Percentiles rank a stretch among this genome's conserved stretches.
phyloP scores from a whole-genome alignment of 495 filamentous ascomycete species.

The Gamarada debralockiae region DNA sequence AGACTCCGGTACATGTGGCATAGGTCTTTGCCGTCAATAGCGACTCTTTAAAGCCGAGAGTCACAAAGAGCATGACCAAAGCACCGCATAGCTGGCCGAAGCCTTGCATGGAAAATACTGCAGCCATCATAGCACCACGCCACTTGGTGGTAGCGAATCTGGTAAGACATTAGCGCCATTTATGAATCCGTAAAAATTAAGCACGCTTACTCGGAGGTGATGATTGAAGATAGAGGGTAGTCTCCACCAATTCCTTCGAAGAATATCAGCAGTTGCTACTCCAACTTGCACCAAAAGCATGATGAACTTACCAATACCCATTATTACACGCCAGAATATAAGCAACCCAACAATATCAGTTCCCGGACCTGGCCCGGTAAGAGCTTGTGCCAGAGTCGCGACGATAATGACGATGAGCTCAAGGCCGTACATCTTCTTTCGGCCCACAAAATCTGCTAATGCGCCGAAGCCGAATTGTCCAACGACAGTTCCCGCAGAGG shows the following conservation, averaged over 20 bases:
- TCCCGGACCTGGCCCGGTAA: slow-evolving; percentile 60
- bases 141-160: slow-evolving; percentile 68
- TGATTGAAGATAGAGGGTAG: slow-evolving; percentile 81
- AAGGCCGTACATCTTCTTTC: slow-evolving; percentile 78
- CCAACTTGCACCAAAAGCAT: no score
- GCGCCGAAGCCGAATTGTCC: slow-evolving; percentile 81
- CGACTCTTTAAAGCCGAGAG: slow-evolving; percentile 67
- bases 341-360: slow-evolving; percentile 72
- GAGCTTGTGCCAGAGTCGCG: slow-evolving; percentile 72
- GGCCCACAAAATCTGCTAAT: slow-evolving; percentile 72
- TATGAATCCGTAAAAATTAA: no score
- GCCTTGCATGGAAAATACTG: slow-evolving; percentile 82
- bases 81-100: slow-evolving; percentile 54
- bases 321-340: slow-evolving; percentile 86
- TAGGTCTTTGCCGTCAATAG: slow-evolving; percentile 46
- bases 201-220: slow-evolving; percentile 58
- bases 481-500: slow-evolving; percentile 80
- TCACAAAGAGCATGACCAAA: slow-evolving; percentile 47
- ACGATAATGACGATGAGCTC: slow-evolving; percentile 87
- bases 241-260: slow-evolving; percentile 70
- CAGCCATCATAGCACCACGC: slow-evolving; percentile 78
- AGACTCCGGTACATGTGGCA: slow-evolving; percentile 57
- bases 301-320: slow-evolving; percentile 43
- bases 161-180: no score
- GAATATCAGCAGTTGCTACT: background rate